These are phyloP conservation scores for Microcyclospora tardicrescens DNA, from an alignment of 2,329 filamentous ascomycete genomes.

Conservation along the genomic window DNA sequence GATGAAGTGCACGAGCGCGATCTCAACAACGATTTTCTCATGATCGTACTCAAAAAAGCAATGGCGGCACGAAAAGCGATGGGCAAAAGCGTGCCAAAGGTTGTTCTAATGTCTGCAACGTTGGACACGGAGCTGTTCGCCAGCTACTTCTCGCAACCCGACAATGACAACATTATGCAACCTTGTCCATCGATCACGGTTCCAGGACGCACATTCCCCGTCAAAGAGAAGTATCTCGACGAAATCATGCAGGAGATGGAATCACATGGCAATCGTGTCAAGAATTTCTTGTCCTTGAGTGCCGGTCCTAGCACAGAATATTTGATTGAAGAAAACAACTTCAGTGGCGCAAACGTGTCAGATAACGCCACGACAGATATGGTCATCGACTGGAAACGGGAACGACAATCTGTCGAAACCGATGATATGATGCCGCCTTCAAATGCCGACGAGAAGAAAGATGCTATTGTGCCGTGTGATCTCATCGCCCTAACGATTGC, in stretches of 20 bases:
- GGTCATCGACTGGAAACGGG: conserved; percentile 30
- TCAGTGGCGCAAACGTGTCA: conserved; percentile 3
- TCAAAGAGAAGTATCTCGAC: conserved; percentile 31
- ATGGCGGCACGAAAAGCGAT: conserved; percentile 23
- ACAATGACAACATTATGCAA: conserved; percentile 18
- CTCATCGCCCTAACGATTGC: conserved; percentile 33
- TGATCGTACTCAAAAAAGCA: conserved; percentile 33
- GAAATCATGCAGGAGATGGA: conserved; percentile 25
- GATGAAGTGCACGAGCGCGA: conserved; percentile 41
- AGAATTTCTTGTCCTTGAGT: too few relatives aligned
- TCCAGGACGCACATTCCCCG: conserved; percentile 32
- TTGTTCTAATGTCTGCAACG: conserved; percentile 39
- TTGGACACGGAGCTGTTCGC: conserved; percentile 34
- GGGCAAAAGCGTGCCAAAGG: conserved; percentile 27
- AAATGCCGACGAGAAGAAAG: conserved; percentile 20
- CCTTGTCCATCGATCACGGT: conserved; percentile 31
- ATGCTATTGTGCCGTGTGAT: conserved; percentile 28
- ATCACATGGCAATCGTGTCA: conserved; percentile 8
- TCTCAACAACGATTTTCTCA: conserved; percentile 33
- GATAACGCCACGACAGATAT: conserved; percentile 8
- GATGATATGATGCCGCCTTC: conserved; percentile 5
- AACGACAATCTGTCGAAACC: conserved; percentile 14
- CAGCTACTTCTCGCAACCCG: conserved; percentile 28
- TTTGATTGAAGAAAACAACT: conserved; percentile 10
- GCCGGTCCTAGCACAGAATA: conserved; percentile 7